Evolutionary conservation across 805 yeast species (phyloP), one percentile per base, ranked within the genome.

Genomic region (Debaryomyces prosopidis): DNA sequence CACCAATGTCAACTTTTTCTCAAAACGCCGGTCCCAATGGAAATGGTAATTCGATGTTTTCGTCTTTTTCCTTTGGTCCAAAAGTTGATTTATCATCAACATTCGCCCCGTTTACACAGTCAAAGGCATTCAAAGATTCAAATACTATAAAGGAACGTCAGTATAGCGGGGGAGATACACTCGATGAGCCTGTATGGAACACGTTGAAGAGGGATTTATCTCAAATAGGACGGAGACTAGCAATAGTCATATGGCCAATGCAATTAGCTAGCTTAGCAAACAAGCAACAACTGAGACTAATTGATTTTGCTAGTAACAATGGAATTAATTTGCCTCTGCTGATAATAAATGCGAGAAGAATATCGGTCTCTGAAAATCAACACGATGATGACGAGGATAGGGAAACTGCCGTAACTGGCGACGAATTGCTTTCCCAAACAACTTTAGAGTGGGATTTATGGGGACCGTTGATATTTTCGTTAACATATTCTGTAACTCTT

Each of bases 381-480:
- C 8, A 30, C 11, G 66, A 58, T 19, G 26, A 23, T 23, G 26
- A 66, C 28, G 67, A 65, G 17, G 63, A 72, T 2, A 30, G 33
- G 11, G 55, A 56, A 15, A 63, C 65, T 43, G 71, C 70, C 10
- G 50, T 49, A 26, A 37, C 49, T 11, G 31, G 35, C 15, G 35
- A 38, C 34, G 66, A 59, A 3, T 42, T 30, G n/a, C 33, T 38
- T n/a, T 26, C 28, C 8, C 32, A 36, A 23, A 46, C 30, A 15
- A 28, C 46, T 15, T 57, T 79, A 42, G 84, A 80, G 44, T 80
- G 85, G 85, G 85, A 80, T 59, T 61, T 80, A 40, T 80, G 89
- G 89, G 90, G 90, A 2, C 90, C 90, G 5, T 65, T 84, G 44
- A 68, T 84, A 26, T 85, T 84, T 56, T 77, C 84, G 10, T 66